A percentile compares a stretch with the other conserved stretches of the same genome.
These are phyloP conservation scores for Exophiala spinifera DNA, from an alignment of 2,329 filamentous ascomycete genomes.

Conservation along the genomic window DNA sequence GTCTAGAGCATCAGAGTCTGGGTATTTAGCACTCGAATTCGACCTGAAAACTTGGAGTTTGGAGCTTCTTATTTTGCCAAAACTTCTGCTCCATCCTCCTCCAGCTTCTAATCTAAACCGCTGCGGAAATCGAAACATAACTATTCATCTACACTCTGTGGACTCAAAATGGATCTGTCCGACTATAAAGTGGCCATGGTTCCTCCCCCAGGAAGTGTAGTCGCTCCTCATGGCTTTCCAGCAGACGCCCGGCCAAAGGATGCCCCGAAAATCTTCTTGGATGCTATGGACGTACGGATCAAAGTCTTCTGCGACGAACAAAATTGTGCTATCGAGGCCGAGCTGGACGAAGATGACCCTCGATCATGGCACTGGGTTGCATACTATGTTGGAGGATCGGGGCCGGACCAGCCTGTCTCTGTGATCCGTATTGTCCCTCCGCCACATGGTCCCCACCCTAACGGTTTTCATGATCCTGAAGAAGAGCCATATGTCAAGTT, in stretches of 20 bases:
- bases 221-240: conserved; percentile 28
- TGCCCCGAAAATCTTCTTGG: conserved; percentile 54
- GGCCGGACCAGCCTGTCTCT: conserved; percentile 57
- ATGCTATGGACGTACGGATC: conserved; percentile 58
- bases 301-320: conserved; percentile 59
- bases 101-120: too few species aligned
- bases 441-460: conserved; percentile 63
- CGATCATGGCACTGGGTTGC: conserved; percentile 82
- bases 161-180: conserved; percentile 1
- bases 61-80: too few species aligned
- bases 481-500: conserved; percentile 77
- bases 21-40: too few species aligned
- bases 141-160: not conserved
- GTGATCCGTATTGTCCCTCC: conserved; percentile 79
- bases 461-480: conserved; percentile 29
- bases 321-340: conserved; percentile 58
- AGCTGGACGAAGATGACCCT: conserved; percentile 77
- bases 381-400: conserved; percentile 53
- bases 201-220: conserved; percentile 22
- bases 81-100: too few species aligned
- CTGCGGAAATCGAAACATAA: too few species aligned
- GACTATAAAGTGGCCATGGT: conserved; percentile 13
- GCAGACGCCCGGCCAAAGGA: conserved; percentile 19
- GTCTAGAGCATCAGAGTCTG: too few species aligned
- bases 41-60: too few species aligned